Conservation (phyloP, 164 flowering plant species). For the Kingdonia uniflora region DNA sequence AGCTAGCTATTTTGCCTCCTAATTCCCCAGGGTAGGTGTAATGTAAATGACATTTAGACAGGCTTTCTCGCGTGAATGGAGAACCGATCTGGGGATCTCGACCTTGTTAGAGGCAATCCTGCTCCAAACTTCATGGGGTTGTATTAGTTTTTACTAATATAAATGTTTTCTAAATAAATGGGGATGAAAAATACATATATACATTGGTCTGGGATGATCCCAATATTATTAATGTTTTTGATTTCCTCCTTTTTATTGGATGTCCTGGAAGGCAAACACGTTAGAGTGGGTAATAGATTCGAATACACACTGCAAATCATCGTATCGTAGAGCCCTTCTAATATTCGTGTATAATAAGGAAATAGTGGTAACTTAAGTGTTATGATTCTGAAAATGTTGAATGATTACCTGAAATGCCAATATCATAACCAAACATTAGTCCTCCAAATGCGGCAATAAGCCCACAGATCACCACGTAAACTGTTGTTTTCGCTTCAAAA, state of each 20-base stretch:
- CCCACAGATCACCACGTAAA: constrained; percentile 12
- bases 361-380: background rate
- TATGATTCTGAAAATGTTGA: background rate
- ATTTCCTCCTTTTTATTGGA: background rate
- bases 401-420: constrained; percentile 19
- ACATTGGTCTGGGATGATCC: too few relatives aligned
- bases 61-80: background rate
- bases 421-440: constrained; percentile 21
- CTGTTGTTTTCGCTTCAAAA: constrained; percentile 7
- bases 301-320: background rate
- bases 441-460: constrained; percentile 19
- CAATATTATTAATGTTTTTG: background rate
- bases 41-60: background rate
- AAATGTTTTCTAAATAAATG: too few relatives aligned
- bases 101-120: too few relatives aligned
- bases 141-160: too few relatives aligned
- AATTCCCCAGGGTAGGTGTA: background rate
- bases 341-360: background rate
- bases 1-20: too few relatives aligned
- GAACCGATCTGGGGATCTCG: background rate
- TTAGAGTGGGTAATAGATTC: background rate
- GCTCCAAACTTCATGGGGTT: too few relatives aligned
- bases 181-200: too few relatives aligned
- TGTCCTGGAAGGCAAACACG: background rate
- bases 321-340: background rate